These are phyloP conservation scores for Artemisia tridentata DNA, from an alignment of 129 eudicot genomes.

Conservation along the genomic window DNA sequence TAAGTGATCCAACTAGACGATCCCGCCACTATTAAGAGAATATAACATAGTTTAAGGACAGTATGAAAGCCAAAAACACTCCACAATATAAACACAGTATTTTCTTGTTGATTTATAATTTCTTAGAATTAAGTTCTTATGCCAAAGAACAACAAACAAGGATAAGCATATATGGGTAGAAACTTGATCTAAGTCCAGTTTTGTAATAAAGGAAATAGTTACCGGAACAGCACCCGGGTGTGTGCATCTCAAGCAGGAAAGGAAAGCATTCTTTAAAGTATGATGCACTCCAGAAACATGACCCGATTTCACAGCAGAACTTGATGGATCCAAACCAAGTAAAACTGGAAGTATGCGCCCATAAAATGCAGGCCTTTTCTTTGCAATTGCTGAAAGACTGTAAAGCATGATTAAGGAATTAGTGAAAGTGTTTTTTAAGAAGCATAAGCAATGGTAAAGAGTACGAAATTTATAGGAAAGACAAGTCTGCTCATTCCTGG, in stretches of 20 bases:
- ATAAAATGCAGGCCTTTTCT: conserved; percentile 88
- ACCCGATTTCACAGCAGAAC: conserved; percentile 50
- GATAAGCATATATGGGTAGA: not conserved
- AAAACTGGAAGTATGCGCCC: conserved; percentile 97
- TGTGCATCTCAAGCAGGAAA: conserved; percentile 77
- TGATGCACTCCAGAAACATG: conserved; percentile 75
- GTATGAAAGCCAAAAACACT: not conserved
- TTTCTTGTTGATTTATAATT: conserved; percentile 16
- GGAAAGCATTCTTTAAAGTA: conserved; percentile 81
- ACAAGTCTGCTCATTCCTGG: no score
- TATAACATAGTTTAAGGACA: conserved; percentile 6
- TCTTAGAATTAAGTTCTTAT: conserved; percentile 12
- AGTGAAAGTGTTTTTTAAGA: conserved; percentile 6
- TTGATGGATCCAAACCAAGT: conserved; percentile 82
- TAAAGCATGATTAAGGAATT: conserved; percentile 13
- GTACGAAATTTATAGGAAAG: no score
- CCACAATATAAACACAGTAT: conserved; percentile 11
- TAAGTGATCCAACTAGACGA: conserved; percentile 78
- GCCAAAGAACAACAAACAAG: conserved; percentile 1
- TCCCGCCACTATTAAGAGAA: conserved; percentile 68
- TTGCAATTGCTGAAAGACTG: conserved; percentile 87
- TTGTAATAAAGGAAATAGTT: conserved; percentile 25
- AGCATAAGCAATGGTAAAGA: not conserved
- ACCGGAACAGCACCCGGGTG: conserved; percentile 98
- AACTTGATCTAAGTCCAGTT: not conserved